phyloP scores from a whole-genome alignment of 306 rosid species.

The Cyclanthera cordifolia region DNA sequence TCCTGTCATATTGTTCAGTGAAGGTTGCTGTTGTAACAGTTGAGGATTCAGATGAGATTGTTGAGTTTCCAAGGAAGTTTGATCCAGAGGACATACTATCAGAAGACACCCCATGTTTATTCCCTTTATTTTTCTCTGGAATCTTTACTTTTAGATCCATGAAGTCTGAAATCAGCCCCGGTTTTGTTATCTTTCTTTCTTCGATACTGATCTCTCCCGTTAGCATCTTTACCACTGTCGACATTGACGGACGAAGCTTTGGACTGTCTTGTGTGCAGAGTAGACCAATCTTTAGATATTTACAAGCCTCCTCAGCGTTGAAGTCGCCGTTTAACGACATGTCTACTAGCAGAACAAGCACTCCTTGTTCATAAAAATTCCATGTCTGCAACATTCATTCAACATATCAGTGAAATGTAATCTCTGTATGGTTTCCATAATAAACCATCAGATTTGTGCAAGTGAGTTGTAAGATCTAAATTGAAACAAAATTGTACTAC shows the following conservation, averaged over 20 bases:
- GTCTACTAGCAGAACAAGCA: slow-evolving; percentile 52
- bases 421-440: no score
- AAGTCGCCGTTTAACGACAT: slow-evolving; percentile 49
- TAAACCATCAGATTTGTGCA: background rate
- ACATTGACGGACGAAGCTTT: slow-evolving; percentile 77
- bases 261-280: slow-evolving; percentile 89
- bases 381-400: slow-evolving; percentile 46
- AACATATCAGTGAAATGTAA: background rate
- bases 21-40: slow-evolving; percentile 31
- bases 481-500: background rate
- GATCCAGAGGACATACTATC: slow-evolving; percentile 31
- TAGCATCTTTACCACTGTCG: slow-evolving; percentile 82
- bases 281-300: slow-evolving; percentile 64
- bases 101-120: slow-evolving; percentile 14
- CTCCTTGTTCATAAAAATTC: slow-evolving; percentile 51
- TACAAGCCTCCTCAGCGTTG: slow-evolving; percentile 72
- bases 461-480: background rate
- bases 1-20: slow-evolving; percentile 25
- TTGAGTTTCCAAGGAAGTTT: slow-evolving; percentile 30
- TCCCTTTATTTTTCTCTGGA: slow-evolving; percentile 17
- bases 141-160: slow-evolving; percentile 60
- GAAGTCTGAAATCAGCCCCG: slow-evolving; percentile 76
- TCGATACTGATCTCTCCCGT: slow-evolving; percentile 38
- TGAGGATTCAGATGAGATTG: slow-evolving; percentile 30
- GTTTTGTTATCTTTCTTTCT: slow-evolving; percentile 47